Evolutionary conservation across 495 filamentous ascomycete genomes (phyloP), one percentile per base, ranked within the genome.

Genomic region (Cairneyella variabilis): DNA sequence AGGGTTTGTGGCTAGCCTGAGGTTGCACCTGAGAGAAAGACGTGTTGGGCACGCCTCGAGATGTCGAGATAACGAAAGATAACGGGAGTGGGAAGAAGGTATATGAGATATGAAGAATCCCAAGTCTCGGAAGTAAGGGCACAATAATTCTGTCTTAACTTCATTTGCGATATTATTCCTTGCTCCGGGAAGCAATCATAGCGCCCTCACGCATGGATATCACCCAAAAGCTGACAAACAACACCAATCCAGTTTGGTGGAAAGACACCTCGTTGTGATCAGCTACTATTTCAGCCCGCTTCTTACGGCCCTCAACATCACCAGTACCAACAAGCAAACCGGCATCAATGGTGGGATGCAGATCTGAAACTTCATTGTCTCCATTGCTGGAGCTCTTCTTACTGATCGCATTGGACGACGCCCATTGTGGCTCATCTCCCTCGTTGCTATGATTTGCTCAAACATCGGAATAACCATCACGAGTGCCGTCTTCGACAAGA

Each of bases 241-340:
- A 53, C 30, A 53, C 40, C 26, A 53, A 53, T 25, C n/a, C 41
- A 27, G 12, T 23, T 11, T 53, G 41, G 51, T 53, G 41, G 27
- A 46, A 46, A 46, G 41, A 53, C 38, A 2, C 41, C 84, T 85
- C 17, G 69, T 65, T 26, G 68, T 79, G 37, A 71, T 78, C 16
- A 77, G 74, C 10, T 81, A 81, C 60, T 82, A 79, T 54, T 72
- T 82, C 59, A 71, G 74, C 10, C 66, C 68, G 1, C 71, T 80
- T 60, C 58, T 80, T 16, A 64, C 76, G 16, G 69, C 68, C 11
- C 65, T 76, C 41, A 75, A 74, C n/a, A 71, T 80, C 28, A 72
- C 58, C 1, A 16, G 36, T 5, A 43, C 56, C 12, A 50, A 44
- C 12, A 30, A 54, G 17, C 57, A 59, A 30, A 40, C 44, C 4